Conservation (phyloP, 345 rosid genomes). For the Turritis glabra region DNA sequence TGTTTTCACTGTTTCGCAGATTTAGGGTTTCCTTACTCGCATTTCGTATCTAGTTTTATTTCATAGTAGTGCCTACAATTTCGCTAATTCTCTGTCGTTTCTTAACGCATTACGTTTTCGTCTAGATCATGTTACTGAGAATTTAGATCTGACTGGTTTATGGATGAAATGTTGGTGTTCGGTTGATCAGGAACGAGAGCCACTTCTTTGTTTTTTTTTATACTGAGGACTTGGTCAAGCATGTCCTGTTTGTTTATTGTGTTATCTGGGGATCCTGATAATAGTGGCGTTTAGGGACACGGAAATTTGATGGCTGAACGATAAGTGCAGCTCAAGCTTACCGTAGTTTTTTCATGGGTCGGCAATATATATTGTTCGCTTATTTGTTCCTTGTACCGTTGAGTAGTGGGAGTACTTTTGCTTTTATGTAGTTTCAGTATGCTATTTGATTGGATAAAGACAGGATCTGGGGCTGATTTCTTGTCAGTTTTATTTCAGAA, state of each 20-base stretch:
- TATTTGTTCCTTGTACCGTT: no score
- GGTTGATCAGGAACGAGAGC: no score
- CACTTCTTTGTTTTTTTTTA: no score
- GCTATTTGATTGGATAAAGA: background rate
- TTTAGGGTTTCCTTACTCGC: background rate
- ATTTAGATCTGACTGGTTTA: background rate
- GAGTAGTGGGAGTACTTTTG: background rate
- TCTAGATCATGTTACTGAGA: background rate
- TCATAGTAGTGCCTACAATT: background rate
- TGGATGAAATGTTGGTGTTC: background rate
- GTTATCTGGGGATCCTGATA: background rate
- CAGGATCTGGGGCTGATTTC: background rate
- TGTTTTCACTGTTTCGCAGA: background rate
- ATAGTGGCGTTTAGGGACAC: background rate
- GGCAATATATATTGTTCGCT: no score
- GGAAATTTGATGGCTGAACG: background rate
- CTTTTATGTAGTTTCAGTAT: background rate
- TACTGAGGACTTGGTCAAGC: background rate
- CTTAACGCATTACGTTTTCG: background rate
- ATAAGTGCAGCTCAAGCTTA: background rate
- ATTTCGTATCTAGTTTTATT: background rate
- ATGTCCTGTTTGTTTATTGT: no score
- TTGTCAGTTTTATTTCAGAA: constrained; percentile 11
- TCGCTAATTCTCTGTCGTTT: background rate
- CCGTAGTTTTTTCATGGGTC: background rate